A percentile compares a stretch with the other conserved stretches of the same genome.
Evolutionary conservation across 352 stramenopile species (phyloP).

Genomic region (Pythium dissotocum): DNA sequence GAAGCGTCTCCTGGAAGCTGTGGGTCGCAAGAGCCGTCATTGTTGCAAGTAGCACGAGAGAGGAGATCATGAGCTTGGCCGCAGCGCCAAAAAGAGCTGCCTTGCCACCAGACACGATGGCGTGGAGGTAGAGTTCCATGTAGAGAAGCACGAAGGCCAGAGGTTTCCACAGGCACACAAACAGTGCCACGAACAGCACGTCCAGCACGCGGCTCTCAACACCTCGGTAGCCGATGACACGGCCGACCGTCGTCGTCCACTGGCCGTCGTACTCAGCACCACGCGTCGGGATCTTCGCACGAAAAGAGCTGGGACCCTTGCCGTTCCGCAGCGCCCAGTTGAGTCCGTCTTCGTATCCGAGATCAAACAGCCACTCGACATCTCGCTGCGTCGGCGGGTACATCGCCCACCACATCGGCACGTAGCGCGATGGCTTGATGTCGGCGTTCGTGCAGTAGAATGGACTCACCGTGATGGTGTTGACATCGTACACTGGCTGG

Average conservation of each 20-base stretch:
- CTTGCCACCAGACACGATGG: constrained; percentile 65
- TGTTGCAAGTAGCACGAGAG: constrained; percentile 48
- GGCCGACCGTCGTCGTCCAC: constrained; percentile 74
- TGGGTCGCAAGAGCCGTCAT: constrained; percentile 54
- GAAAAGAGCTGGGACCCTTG: constrained; percentile 31
- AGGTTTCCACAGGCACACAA: constrained; percentile 80
- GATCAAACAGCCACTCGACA: constrained; percentile 83
- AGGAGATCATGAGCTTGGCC: constrained; percentile 68
- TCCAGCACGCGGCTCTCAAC: constrained; percentile 73
- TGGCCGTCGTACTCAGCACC: constrained; percentile 50
- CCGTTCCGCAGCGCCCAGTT: constrained; percentile 61
- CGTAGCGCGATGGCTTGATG: constrained; percentile 89
- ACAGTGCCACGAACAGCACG: constrained; percentile 68
- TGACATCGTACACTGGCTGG: constrained; percentile 68
- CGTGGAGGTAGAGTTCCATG: constrained; percentile 75
- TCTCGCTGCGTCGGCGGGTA: constrained; percentile 65
- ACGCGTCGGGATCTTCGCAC: constrained; percentile 56
- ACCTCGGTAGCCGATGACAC: constrained; percentile 72
- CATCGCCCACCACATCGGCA: constrained; percentile 87
- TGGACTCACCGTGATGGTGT: constrained; percentile 79
- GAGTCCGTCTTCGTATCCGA: constrained; percentile 81
- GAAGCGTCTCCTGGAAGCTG: constrained; percentile 54
- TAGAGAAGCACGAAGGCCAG: constrained; percentile 81
- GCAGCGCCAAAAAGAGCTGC: constrained; percentile 67
- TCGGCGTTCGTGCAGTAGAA: constrained; percentile 89